These are phyloP conservation scores for Peribolospora baueri DNA, from an alignment of 768 basidiomycete species.

Conservation along the genomic window DNA sequence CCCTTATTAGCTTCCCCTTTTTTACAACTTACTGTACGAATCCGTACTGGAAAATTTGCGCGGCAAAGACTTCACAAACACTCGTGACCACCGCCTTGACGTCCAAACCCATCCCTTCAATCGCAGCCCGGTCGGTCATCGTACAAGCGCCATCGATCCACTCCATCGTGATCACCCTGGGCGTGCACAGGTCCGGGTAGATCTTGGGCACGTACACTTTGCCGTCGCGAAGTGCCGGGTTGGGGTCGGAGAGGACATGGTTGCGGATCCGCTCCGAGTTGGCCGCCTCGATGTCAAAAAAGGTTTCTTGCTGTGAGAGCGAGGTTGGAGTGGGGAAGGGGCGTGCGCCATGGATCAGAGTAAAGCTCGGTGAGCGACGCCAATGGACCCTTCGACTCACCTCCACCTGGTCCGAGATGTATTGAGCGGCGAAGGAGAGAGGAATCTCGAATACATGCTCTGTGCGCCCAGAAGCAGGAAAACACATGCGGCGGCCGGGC, in stretches of 20 bases:
- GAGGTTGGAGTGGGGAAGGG: constrained; percentile 9
- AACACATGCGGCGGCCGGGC: too few species aligned
- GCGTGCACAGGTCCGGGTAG: neutral
- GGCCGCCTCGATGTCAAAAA: neutral
- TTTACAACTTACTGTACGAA: constrained; percentile 33
- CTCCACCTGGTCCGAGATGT: constrained; percentile 2
- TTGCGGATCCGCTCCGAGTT: constrained; percentile 1
- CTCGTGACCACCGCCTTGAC: constrained; percentile 39
- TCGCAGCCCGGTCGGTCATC: constrained; percentile 17
- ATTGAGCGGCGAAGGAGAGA: constrained; percentile 2
- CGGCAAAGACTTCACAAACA: constrained; percentile 64
- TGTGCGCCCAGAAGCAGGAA: neutral
- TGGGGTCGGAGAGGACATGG: neutral
- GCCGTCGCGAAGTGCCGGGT: neutral
- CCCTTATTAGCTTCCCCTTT: neutral
- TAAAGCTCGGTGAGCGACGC: too few species aligned
- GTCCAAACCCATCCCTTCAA: constrained; percentile 18
- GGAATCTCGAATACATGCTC: constrained; percentile 1
- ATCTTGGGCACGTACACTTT: neutral
- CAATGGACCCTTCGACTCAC: too few species aligned
- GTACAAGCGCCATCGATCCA: constrained; percentile 6
- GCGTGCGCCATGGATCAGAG: neutral
- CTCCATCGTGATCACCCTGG: constrained; percentile 1
- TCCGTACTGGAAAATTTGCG: constrained; percentile 75
- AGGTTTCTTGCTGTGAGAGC: neutral